Base-by-base conservation (phyloP, 177 flowering plant genomes). In the Vitis hybrid region DNA sequence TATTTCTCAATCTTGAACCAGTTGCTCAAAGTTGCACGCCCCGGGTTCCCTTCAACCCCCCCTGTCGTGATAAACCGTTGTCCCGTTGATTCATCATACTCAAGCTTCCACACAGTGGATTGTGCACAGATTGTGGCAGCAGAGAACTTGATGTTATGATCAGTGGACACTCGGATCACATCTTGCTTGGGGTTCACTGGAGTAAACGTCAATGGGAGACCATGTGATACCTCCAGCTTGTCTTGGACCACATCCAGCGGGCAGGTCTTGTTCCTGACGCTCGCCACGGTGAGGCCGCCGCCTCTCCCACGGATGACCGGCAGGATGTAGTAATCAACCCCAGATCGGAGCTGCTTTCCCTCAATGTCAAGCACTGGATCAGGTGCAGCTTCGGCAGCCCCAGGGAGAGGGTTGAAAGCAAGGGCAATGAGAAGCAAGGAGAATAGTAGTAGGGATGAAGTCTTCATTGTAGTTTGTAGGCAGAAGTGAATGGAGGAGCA, bases 41-140 rank as follows among this genome's bases (percentile, higher is more conserved):
- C 74, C 4, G 74, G 74, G 56, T 65, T 71, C 20, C 74, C 74
- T 7, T 5, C 35, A 9, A 41, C 69, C 46, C 74, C 74, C 57
- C 67, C 73, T 3, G 61, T 58, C 0, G 11, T 24, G 46, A 64
- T 57, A 20, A 55, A 71, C 14, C 49, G 24, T 48, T 21, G 20
- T 27, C 27, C 58, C 3, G 4, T 2, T 9, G 12, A 12, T 2
- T 12, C 48, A 20, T 58, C 68, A 15, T 18, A 55, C 2, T n/a
- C 61, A 30, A 65, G 20, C 65, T 24, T 65, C 75, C 75, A 72
- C 51, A 46, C 65, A 8, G 49, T 56, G 6, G 69, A 65, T 52
- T 66, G 50, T 14, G 7, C 24, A 51, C 75, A 72, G 3, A 1
- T 17, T 15, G 53, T 58, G 9, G 63, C 8, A 2, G 51, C 70